phyloP scores from a whole-genome alignment of 345 rosid genomes.

The Murraya koenigii region DNA sequence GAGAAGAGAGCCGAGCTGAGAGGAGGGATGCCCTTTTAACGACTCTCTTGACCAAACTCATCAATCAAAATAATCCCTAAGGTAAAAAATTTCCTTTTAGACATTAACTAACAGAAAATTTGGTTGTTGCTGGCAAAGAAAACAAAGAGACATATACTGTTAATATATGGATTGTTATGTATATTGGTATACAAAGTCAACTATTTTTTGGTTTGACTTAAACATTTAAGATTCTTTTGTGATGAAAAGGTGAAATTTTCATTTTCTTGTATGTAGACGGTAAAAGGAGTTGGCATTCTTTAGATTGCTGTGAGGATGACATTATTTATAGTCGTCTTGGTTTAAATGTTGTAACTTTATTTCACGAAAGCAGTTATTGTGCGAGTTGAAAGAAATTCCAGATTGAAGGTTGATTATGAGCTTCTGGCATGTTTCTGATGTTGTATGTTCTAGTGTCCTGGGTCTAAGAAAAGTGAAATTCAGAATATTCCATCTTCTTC shows the following conservation, averaged over 20 bases:
- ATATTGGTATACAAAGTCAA: not conserved
- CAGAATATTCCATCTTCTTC: not conserved
- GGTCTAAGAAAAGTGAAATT: not conserved
- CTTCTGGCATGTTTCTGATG: not conserved
- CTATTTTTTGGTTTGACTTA: not conserved
- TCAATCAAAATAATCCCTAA: constrained; percentile 26
- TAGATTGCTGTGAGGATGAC: not conserved
- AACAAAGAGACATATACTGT: not conserved
- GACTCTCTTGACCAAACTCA: constrained; percentile 44
- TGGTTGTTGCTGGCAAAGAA: constrained; percentile 15
- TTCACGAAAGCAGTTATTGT: not conserved
- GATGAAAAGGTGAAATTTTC: not conserved
- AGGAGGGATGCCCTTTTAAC: constrained; percentile 51
- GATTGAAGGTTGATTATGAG: not conserved
- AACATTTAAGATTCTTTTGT: not conserved
- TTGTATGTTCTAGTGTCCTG: not conserved
- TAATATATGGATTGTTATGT: not conserved
- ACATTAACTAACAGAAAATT: not conserved
- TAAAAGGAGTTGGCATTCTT: not conserved
- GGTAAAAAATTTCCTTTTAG: not conserved
- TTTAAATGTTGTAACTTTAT: not conserved
- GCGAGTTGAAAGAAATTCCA: not conserved
- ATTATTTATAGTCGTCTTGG: not conserved
- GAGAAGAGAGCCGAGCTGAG: constrained; percentile 56
- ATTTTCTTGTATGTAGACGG: not conserved